Percentiles rank a stretch among this genome's conserved stretches.
phyloP scores from a whole-genome alignment of 805 yeast genomes.

The Suhomyces sp. region DNA sequence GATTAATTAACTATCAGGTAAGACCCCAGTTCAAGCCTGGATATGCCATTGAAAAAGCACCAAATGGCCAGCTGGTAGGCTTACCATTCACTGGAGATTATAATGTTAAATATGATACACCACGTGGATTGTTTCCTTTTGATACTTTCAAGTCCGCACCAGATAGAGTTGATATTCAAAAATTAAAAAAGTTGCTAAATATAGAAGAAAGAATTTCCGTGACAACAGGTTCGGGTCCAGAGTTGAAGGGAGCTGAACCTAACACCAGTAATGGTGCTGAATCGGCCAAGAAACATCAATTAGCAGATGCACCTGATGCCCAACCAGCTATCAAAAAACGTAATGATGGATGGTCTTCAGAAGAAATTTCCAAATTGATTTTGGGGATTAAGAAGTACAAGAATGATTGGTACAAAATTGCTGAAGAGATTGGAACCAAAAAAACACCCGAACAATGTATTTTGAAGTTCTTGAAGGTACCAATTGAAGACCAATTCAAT shows the following conservation, averaged over 20 bases:
- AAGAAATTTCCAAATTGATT: conserved; percentile 59
- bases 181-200: conserved; percentile 29
- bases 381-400: conserved; percentile 61
- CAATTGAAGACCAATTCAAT: conserved; percentile 71
- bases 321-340: conserved; percentile 25
- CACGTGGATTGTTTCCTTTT: conserved; percentile 89
- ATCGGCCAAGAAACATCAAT: conserved; percentile 3
- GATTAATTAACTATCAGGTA: conserved; percentile 88
- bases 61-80: conserved; percentile 42
- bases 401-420: conserved; percentile 78
- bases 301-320: conserved; percentile 1
- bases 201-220: conserved; percentile 9
- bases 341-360: conserved; percentile 60
- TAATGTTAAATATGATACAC: conserved; percentile 79
- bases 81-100: conserved; percentile 78
- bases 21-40: conserved; percentile 73
- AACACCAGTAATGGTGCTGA: conserved; percentile 3
- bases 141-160: conserved; percentile 72
- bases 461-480: conserved; percentile 71
- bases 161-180: conserved; percentile 44
- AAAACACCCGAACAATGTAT: conserved; percentile 79
- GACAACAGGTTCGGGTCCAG: conserved; percentile 7
- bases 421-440: conserved; percentile 60
- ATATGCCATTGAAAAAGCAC: conserved; percentile 50
- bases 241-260: no score